A percentile compares a stretch with the other conserved stretches of the same genome.
Evolutionary conservation across 306 rosid genomes (phyloP).

Genomic region (Ochetophila trinervis): DNA sequence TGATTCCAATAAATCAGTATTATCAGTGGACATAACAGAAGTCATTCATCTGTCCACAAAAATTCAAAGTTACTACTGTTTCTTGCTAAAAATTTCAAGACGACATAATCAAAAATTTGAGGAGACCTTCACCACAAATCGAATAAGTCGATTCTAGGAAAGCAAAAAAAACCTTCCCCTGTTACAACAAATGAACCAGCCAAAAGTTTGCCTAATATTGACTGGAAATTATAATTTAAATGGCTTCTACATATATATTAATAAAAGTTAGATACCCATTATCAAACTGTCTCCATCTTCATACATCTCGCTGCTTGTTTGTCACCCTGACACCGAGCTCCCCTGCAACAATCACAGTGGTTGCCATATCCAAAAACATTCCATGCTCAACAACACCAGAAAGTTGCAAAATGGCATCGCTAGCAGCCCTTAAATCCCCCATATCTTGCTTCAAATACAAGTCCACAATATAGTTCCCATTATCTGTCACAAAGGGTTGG

Average conservation of each 20-base stretch:
- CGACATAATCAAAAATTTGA: slow-evolving; percentile 14
- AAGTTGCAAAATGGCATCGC: slow-evolving; percentile 64
- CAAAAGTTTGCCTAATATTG: background rate
- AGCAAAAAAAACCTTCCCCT: background rate
- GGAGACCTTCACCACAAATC: slow-evolving; percentile 28
- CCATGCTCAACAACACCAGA: slow-evolving; percentile 93
- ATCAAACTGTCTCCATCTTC: slow-evolving; percentile 18
- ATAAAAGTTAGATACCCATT: slow-evolving; percentile 30
- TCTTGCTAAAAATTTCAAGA: slow-evolving; percentile 19
- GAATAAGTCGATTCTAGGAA: slow-evolving; percentile 18
- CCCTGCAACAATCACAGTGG: slow-evolving; percentile 82
- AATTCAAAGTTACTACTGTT: background rate
- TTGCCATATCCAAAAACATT: slow-evolving; percentile 83
- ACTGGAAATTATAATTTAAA: slow-evolving; percentile 12
- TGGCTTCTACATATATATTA: slow-evolving; percentile 20
- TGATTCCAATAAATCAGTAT: slow-evolving; percentile 9
- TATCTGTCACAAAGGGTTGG: slow-evolving; percentile 67
- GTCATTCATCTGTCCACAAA: slow-evolving; percentile 23
- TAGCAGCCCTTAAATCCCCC: slow-evolving; percentile 77
- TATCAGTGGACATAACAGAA: slow-evolving; percentile 17
- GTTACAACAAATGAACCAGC: slow-evolving; percentile 17
- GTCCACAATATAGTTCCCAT: slow-evolving; percentile 69
- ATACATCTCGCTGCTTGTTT: slow-evolving; percentile 34
- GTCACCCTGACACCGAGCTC: slow-evolving; percentile 71
- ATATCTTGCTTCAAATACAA: slow-evolving; percentile 60